Evolutionary conservation across 371 early-diverging fungal species (phyloP), one percentile per base, ranked within the genome.

Genomic region (Syncephalastrum monosporum): DNA sequence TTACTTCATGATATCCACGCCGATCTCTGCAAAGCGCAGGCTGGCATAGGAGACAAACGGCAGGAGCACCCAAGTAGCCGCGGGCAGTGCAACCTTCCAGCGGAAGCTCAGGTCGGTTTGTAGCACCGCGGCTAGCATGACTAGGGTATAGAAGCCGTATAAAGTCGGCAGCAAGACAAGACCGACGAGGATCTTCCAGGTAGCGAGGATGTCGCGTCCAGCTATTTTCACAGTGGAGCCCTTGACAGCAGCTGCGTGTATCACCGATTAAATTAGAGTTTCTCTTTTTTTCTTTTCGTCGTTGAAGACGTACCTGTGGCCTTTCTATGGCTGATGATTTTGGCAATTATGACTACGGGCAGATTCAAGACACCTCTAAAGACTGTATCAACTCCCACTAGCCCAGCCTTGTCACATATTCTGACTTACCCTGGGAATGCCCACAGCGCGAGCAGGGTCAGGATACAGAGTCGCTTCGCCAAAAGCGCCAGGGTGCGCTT

Each of bases 171-270:
- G 71, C 25, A 91, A 69, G 15, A 80, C 87, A 33, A 92, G 60
- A 17, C 87, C 86, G 23, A 89, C 86, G 17, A 92, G 66, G 2
- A 94, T 73, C 67, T 95, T 95, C 97, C 96, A 96, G 5, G 95
- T 94, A 3, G 93, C 91, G 14, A 96, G 72, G 5, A 96, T 95
- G 65, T 97, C 97, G 41, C 85, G 82, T 21, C 93, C 97, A 44
- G 83, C 85, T 57, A 95, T 84, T 70, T 97, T 97, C 58, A 97
- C 95, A 13, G 86, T 87, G 14, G 94, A 93, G 5, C 82, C 86
- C 1, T 83, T 86, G 56, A 90, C 75, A 0, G 96, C 97, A 64
- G 91, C 92, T 74, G 57, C 38, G 46, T 7, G 33, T 58, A 25
- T 53, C 29, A 55, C 3, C 19, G 16, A 41, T 42, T 13, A 52